These are phyloP conservation scores for Thymus quinquecostatus DNA, from an alignment of 257 asterid genomes.

Conservation along the genomic window DNA sequence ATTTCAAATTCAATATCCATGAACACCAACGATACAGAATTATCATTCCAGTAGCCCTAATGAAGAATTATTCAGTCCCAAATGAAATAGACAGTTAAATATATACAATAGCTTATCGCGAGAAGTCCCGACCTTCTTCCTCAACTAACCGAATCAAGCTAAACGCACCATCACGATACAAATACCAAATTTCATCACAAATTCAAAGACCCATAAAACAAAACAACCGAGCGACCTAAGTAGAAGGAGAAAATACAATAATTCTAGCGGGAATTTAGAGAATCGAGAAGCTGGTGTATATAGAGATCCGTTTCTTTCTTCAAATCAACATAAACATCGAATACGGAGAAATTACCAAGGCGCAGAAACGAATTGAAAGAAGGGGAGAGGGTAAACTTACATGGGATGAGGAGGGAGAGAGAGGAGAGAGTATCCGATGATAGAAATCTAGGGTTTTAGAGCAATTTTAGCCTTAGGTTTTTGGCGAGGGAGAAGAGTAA, in stretches of 20 bases:
- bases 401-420: background rate
- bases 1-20: background rate
- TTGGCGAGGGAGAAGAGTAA: background rate
- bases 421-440: constrained; percentile 6
- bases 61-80: background rate
- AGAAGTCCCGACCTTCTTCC: background rate
- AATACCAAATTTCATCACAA: background rate
- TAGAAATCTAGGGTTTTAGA: constrained; percentile 35
- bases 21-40: background rate
- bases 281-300: background rate
- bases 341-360: background rate
- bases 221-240: background rate
- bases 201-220: constrained; percentile 11
- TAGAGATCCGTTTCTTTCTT: no score
- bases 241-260: background rate
- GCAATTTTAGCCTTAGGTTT: constrained; percentile 26
- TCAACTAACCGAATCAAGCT: background rate
- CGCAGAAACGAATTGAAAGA: background rate
- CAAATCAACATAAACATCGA: background rate
- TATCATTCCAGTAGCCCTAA: constrained; percentile 3
- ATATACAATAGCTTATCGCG: background rate
- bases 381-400: constrained; percentile 22
- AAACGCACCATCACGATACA: background rate
- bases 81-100: background rate
- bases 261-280: background rate